Evolutionary conservation across 2,329 filamentous ascomycete species (phyloP), one percentile per base, ranked within the genome.

Genomic region (Apiospora sp.): DNA sequence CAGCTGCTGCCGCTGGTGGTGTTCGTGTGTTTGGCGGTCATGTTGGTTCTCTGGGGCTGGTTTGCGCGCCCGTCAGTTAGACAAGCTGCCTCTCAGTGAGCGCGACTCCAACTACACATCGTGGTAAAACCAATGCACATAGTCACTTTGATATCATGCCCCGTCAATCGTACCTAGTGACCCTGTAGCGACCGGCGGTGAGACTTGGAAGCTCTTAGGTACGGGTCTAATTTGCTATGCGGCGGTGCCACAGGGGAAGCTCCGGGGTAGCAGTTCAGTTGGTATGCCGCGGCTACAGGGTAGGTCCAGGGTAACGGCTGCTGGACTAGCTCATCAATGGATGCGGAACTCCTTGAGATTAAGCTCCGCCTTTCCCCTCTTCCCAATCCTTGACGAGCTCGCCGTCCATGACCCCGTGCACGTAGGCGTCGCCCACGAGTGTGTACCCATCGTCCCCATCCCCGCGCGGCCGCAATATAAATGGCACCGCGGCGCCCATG

Each of bases 1-100:
- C 77, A 77, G 1, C 77, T 82, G 0, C 86, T 85, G 41, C 78
- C 80, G 43, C 71, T 74, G 12, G 77, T 81, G 13, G 76, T 81
- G 24, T 74, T 79, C 19, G 41, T 24, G 13, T 64, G 34, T 22
- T 14, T 64, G 6, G 58, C 58, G 10, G 34, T 4, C 22, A 64
- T 64, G 58, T 19, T 6, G 74, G 22, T 41, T n/a, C 58, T 64
- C 34, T 64, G 58, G 58, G 19, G 19, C 4, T 64, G 58, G 58
- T 64, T 64, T 64, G 30, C 58, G 19, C 58, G 12, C 22, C 58
- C 58, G 4, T 41, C 58, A 5, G 30, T 37, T 37, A 37, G 30
- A n/a, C 16, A 37, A 4, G 30, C 3, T 12, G 13, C 7, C 5
- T 7, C 16, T 10, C n/a, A n/a, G 30, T n/a, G 16, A 34, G 4